A percentile compares a stretch with the other conserved stretches of the same genome.
Evolutionary conservation across 352 stramenopile genomes (phyloP).

Genomic region (Phytophthora ohioensis): DNA sequence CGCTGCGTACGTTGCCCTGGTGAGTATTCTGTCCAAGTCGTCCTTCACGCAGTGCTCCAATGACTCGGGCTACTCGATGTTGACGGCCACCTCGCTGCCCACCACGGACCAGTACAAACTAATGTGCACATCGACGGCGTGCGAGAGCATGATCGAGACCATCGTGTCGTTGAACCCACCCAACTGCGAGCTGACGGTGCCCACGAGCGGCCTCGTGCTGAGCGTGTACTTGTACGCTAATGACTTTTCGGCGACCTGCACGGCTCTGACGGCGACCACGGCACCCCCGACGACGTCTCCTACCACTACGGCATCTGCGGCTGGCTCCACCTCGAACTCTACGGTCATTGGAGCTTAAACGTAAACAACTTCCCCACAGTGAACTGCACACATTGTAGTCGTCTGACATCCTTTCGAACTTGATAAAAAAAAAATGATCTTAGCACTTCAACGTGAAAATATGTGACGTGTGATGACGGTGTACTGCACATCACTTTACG

Average conservation of each 20-base stretch:
- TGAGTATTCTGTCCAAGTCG: slow-evolving; percentile 17
- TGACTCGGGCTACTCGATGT: slow-evolving; percentile 38
- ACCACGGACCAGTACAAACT: slow-evolving; percentile 31
- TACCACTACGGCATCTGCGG: neutral
- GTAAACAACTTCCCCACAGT: neutral
- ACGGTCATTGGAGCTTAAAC: neutral
- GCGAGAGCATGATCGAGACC: slow-evolving; percentile 23
- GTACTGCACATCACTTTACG: neutral
- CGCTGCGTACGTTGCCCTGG: slow-evolving; percentile 23
- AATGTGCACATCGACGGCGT: slow-evolving; percentile 38
- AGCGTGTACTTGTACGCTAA: slow-evolving; percentile 38
- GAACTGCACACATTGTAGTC: no score
- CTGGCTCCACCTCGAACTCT: neutral
- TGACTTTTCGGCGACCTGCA: slow-evolving; percentile 25
- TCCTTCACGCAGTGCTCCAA: slow-evolving; percentile 25
- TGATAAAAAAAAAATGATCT: no score
- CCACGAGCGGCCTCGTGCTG: slow-evolving; percentile 31
- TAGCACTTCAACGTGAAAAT: neutral
- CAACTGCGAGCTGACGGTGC: slow-evolving; percentile 35
- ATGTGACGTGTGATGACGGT: neutral
- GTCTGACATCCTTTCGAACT: no score
- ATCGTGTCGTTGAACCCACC: slow-evolving; percentile 32
- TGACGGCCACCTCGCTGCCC: slow-evolving; percentile 33
- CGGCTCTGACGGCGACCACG: neutral
- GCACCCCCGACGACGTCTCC: neutral